Base-by-base conservation (phyloP, 2,329 filamentous ascomycete species). In the Davidsoniella virescens region DNA sequence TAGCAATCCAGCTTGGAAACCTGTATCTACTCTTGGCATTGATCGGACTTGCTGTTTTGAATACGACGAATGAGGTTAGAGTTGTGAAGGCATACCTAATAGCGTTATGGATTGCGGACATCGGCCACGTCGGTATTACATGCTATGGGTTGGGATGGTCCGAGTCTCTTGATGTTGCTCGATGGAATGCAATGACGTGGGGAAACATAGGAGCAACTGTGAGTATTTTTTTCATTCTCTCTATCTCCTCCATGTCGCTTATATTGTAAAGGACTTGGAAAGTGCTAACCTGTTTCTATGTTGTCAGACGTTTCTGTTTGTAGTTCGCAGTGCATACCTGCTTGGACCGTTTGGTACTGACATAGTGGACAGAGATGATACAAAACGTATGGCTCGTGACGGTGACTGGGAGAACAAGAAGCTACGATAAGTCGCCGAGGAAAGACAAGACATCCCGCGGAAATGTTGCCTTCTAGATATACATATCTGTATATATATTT, bases 121-220 rank as follows among this genome's bases (percentile, higher is more conserved):
- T 85, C 54, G 77, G 78, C 2, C 82, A 87, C 60, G 64, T 87
- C 23, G 75, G 69, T 46, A 69, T 80, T 54, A 82, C 75, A 14
- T 63, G 62, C 16, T 76, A 73, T 57, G 71, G 69, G 5, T 67
- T 86, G 55, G 81, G 78, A 7, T 67, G 67, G 59, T 68, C 73
- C 8, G 65, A 64, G 33, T 69, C 75, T 44, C 54, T 73, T 42
- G 70, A 76, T 56, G 63, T 81, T 9, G 63, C 58, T 4, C 64
- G 62, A 18, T 87, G 82, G 82, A 86, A 84, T 60, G 66, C 72
- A 33, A 73, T 82, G 67, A 73, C 78, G n/a, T 84, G 78, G 76
- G 83, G 82, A 2, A 87, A 87, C 58, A 69, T 87, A 54, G 79
- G 72, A 6, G 70, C 72, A 46, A 85, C 82, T 23, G 73, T 78